A percentile compares a stretch with the other conserved stretches of the same genome.
Conservation (phyloP, 306 rosid species). For the Vicia sativa region DNA sequence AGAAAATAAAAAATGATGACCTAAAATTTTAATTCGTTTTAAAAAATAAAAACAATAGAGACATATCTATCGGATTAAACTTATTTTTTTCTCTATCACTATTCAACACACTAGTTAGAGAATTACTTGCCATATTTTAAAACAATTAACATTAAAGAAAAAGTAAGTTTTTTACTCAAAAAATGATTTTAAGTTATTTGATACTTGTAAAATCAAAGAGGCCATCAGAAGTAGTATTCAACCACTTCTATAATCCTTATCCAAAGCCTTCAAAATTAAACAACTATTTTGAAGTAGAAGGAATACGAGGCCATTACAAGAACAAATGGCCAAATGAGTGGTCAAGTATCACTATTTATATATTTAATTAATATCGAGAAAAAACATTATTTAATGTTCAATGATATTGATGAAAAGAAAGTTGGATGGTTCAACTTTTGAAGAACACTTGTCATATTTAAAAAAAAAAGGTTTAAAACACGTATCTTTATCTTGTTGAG, state of each 20-base stretch:
- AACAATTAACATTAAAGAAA: too few species aligned
- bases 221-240: background rate
- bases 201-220: background rate
- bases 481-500: background rate
- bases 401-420: background rate
- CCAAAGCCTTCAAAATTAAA: background rate
- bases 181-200: too few species aligned
- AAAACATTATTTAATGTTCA: background rate
- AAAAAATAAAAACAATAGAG: too few species aligned
- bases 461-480: background rate
- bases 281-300: background rate
- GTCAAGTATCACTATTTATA: slow-evolving; percentile 1
- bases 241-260: background rate
- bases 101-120: too few species aligned
- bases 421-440: slow-evolving; percentile 14
- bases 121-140: background rate
- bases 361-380: background rate
- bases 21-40: too few species aligned
- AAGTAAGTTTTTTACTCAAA: too few species aligned
- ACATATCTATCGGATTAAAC: too few species aligned
- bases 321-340: background rate
- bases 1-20: too few species aligned
- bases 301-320: background rate
- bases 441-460: background rate
- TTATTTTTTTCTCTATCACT: too few species aligned